phyloP scores from a whole-genome alignment of 345 rosid genomes.

The Aquilaria yunnanensis region DNA sequence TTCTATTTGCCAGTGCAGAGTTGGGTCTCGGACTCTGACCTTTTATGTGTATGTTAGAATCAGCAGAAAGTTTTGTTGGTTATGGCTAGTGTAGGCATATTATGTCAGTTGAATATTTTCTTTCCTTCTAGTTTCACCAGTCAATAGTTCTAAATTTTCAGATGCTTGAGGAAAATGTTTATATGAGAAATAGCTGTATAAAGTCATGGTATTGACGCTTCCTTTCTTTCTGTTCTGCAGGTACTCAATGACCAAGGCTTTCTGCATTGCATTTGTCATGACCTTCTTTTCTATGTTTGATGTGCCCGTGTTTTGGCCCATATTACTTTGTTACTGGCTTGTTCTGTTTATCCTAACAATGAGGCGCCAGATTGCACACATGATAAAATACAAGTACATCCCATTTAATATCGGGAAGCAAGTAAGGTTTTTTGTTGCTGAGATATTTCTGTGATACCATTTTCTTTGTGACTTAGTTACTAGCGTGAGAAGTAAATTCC shows the following conservation, averaged over 20 bases:
- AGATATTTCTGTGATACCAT: conserved; percentile 31
- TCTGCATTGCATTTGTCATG: conserved; percentile 59
- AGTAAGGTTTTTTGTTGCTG: conserved; percentile 34
- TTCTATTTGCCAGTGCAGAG: too few species aligned
- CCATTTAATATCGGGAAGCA: conserved; percentile 65
- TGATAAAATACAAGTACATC: conserved; percentile 72
- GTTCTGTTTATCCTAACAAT: conserved; percentile 60
- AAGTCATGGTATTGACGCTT: neutral
- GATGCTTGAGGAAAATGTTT: neutral
- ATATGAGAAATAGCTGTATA: neutral
- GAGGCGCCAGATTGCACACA: conserved; percentile 66
- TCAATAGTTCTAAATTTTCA: neutral
- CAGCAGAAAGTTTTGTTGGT: too few species aligned
- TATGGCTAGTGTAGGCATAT: too few species aligned
- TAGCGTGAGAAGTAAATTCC: conserved; percentile 15
- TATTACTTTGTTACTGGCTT: conserved; percentile 61
- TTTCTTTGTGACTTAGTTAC: conserved; percentile 21
- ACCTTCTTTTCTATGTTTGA: conserved; percentile 70
- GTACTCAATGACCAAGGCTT: conserved; percentile 67
- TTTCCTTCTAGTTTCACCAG: neutral
- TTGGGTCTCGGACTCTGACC: too few species aligned
- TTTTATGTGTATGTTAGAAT: too few species aligned
- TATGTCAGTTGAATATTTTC: too few species aligned
- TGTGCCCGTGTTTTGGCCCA: conserved; percentile 79
- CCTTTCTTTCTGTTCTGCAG: conserved; percentile 27